A percentile compares a stretch with the other conserved stretches of the same genome.
These are phyloP conservation scores for Cadophora luteo-olivacea DNA, from an alignment of 2,329 filamentous ascomycete genomes.

Conservation along the genomic window DNA sequence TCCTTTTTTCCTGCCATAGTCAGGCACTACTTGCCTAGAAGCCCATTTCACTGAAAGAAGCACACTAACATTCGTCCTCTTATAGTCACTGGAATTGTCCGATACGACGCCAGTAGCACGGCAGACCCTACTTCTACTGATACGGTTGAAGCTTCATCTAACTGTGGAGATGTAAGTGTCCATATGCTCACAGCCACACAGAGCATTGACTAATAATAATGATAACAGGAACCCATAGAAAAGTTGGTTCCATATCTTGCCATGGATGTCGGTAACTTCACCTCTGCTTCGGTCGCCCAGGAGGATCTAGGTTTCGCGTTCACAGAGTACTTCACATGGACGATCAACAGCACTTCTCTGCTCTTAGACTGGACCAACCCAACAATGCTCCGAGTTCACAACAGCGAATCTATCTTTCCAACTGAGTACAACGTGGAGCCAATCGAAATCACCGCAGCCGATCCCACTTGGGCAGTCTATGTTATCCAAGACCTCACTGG, in stretches of 20 bases:
- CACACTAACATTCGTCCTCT: not conserved
- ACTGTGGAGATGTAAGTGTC: slow-evolving; percentile 41
- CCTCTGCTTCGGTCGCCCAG: slow-evolving; percentile 22
- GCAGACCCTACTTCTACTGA: slow-evolving; percentile 42
- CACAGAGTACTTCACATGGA: slow-evolving; percentile 52
- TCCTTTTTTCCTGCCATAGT: not conserved
- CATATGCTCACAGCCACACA: not conserved
- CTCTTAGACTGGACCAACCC: slow-evolving; percentile 55
- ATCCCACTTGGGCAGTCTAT: slow-evolving; percentile 37
- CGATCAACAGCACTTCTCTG: slow-evolving; percentile 55
- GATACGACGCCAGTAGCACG: slow-evolving; percentile 48
- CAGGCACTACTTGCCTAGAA: not conserved
- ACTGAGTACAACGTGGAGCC: slow-evolving; percentile 37
- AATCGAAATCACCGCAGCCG: slow-evolving; percentile 30
- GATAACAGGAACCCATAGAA: slow-evolving; percentile 31
- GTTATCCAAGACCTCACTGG: slow-evolving; percentile 40
- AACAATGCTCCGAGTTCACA: slow-evolving; percentile 48
- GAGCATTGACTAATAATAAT: not conserved
- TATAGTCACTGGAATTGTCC: slow-evolving; percentile 47
- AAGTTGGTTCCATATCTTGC: slow-evolving; percentile 40
- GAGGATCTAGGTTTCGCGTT: slow-evolving; percentile 31
- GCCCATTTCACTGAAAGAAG: not conserved
- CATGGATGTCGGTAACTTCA: slow-evolving; percentile 34
- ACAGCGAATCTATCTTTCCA: slow-evolving; percentile 41
- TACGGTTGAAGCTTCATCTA: slow-evolving; percentile 30